Evolutionary conservation across 106 monocot species (phyloP).

Genomic region (Acorus gramineus): DNA sequence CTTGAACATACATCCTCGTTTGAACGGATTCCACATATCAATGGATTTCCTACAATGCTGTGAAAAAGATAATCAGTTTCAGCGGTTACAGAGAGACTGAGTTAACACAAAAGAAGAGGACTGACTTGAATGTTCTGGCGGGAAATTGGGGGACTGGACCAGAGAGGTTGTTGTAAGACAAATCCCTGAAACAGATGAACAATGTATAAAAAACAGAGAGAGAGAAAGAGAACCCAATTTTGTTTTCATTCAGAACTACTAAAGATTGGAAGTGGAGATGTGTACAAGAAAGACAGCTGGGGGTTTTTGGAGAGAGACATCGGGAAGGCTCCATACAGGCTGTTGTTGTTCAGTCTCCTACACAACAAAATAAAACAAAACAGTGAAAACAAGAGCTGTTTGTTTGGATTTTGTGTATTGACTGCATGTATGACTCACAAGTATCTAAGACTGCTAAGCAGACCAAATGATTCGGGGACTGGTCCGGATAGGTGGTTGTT

Average conservation of each 20-base stretch:
- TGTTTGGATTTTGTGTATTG: conserved; percentile 3
- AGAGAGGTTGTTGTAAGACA: conserved; percentile 93
- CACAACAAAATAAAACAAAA: not conserved
- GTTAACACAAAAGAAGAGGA: not conserved
- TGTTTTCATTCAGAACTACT: not conserved
- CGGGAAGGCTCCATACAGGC: conserved; percentile 66
- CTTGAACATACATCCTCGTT: conserved; percentile 37
- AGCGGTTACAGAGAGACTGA: not conserved
- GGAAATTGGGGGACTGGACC: conserved; percentile 78
- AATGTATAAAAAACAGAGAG: conserved; percentile 3
- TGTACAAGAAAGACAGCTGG: conserved; percentile 75
- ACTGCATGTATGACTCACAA: conserved; percentile 34
- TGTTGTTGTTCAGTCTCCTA: conserved; percentile 99
- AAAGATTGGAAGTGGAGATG: not conserved
- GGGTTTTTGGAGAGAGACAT: conserved; percentile 57
- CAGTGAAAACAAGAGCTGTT: not conserved
- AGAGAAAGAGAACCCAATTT: not conserved
- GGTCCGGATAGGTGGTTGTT: conserved; percentile 66
- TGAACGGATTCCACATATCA: conserved; percentile 59
- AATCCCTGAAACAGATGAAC: conserved; percentile 38
- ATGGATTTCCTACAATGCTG: conserved; percentile 75
- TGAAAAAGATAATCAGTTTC: not conserved
- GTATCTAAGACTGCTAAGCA: conserved; percentile 61
- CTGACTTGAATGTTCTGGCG: conserved; percentile 84
- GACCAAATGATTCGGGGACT: conserved; percentile 58